Conservation (phyloP, 2,329 filamentous ascomycete genomes). For the Aspergillus glaucus region DNA sequence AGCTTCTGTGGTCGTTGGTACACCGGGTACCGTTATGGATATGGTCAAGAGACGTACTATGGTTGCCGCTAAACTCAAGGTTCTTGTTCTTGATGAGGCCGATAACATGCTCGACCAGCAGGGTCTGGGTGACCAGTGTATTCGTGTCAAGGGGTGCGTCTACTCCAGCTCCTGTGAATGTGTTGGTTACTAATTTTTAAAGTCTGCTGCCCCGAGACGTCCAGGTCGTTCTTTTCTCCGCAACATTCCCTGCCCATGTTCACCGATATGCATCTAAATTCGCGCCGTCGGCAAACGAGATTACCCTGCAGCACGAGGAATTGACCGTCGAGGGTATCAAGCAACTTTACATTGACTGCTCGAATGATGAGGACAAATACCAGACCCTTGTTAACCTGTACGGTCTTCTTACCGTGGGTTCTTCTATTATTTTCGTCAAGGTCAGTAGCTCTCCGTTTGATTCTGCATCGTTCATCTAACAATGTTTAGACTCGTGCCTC, state of each 20-base stretch:
- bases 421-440: conserved; percentile 96
- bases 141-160: conserved; percentile 76
- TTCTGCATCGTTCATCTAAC: conserved; percentile 12
- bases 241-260: conserved; percentile 83
- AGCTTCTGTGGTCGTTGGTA: conserved; percentile 81
- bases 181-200: not conserved
- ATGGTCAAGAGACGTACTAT: conserved; percentile 72
- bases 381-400: conserved; percentile 86
- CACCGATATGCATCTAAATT: conserved; percentile 77
- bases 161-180: not conserved
- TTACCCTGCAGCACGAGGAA: conserved; percentile 83
- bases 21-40: conserved; percentile 87
- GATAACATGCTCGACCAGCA: conserved; percentile 98
- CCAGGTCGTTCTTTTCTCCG: conserved; percentile 94
- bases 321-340: conserved; percentile 96
- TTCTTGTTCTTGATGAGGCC: conserved; percentile 90
- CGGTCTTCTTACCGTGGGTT: conserved; percentile 90
- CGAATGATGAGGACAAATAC: conserved; percentile 76
- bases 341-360: conserved; percentile 95
- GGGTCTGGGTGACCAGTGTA: conserved; percentile 89
- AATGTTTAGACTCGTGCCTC: conserved; percentile 67
- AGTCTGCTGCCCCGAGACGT: conserved; percentile 66
- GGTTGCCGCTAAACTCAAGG: conserved; percentile 63
- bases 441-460: conserved; percentile 41
- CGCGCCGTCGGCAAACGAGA: conserved; percentile 76